Evolutionary conservation across 768 basidiomycete species (phyloP).

Genomic region (Hygrocybe punicea): DNA sequence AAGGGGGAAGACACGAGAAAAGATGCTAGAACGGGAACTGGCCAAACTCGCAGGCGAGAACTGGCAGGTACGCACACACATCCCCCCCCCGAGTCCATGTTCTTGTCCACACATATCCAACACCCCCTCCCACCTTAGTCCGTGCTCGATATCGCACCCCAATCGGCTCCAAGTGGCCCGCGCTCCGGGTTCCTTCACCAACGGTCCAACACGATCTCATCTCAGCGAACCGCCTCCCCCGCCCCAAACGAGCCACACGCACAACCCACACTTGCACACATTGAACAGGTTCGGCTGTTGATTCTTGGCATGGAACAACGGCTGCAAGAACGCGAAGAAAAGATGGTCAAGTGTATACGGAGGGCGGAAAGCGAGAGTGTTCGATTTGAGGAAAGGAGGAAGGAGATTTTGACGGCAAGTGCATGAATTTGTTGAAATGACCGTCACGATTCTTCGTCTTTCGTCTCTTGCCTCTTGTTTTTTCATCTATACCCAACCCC

Average conservation of each 20-base stretch:
- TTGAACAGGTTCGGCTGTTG: constrained; percentile 65
- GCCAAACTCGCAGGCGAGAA: constrained; percentile 70
- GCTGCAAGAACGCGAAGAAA: constrained; percentile 59
- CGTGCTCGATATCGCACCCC: constrained; percentile 33
- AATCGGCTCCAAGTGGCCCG: constrained; percentile 7
- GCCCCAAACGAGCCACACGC: not conserved
- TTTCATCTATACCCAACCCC: not conserved
- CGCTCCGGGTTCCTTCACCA: constrained; percentile 28
- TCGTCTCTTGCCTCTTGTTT: too few relatives aligned
- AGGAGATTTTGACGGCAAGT: constrained; percentile 27
- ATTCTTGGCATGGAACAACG: constrained; percentile 76
- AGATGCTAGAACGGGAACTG: constrained; percentile 70
- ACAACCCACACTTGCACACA: constrained; percentile 36
- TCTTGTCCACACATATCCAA: constrained; percentile 1
- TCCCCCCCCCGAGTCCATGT: constrained; percentile 10
- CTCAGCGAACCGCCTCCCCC: constrained; percentile 18
- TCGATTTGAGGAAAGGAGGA: constrained; percentile 49
- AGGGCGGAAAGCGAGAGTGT: constrained; percentile 58
- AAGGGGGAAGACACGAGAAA: constrained; percentile 69
- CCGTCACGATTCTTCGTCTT: not conserved
- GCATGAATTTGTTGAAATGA: not conserved
- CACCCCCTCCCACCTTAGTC: constrained; percentile 19
- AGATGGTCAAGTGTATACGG: constrained; percentile 55
- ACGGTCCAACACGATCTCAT: constrained; percentile 35
- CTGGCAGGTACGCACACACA: constrained; percentile 63